Conservation (phyloP, 495 filamentous ascomycete species). For the Penicillium malachiteum region DNA sequence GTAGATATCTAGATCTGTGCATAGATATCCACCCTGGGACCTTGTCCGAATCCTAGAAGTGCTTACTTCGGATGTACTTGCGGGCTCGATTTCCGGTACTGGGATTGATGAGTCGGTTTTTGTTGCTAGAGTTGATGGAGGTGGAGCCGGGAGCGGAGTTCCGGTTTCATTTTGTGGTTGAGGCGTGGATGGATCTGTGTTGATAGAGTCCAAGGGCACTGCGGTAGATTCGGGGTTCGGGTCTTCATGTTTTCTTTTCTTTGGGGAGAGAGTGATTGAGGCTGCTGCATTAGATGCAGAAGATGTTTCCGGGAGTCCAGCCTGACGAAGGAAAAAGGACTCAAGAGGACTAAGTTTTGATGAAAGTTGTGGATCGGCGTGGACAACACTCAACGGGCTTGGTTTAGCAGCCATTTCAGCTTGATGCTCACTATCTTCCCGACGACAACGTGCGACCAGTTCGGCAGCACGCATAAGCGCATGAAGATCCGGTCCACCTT, state of each 20-base stretch:
- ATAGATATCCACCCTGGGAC: slow-evolving; percentile 81
- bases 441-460: slow-evolving; percentile 73
- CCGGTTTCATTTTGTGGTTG: neutral
- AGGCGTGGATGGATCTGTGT: neutral
- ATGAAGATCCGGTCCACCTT: slow-evolving; percentile 77
- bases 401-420: neutral
- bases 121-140: slow-evolving; percentile 8
- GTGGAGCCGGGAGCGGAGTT: slow-evolving; percentile 16
- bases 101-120: neutral
- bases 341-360: slow-evolving; percentile 33
- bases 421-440: slow-evolving; percentile 18
- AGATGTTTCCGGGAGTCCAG: neutral
- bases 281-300: neutral
- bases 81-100: slow-evolving; percentile 2
- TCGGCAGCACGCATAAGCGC: slow-evolving; percentile 83
- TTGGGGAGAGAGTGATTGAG: slow-evolving; percentile 8
- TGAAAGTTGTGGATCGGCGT: slow-evolving; percentile 14
- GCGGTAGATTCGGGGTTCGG: slow-evolving; percentile 13
- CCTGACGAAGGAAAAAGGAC: slow-evolving; percentile 35
- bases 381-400: neutral
- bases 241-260: slow-evolving; percentile 24
- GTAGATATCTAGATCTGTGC: slow-evolving; percentile 86
- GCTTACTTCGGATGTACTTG: neutral
- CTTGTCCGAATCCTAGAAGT: slow-evolving; percentile 40
- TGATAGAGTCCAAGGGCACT: neutral